phyloP scores from a whole-genome alignment of 2,329 filamentous ascomycete species.

The Neonectria neomacrospora region DNA sequence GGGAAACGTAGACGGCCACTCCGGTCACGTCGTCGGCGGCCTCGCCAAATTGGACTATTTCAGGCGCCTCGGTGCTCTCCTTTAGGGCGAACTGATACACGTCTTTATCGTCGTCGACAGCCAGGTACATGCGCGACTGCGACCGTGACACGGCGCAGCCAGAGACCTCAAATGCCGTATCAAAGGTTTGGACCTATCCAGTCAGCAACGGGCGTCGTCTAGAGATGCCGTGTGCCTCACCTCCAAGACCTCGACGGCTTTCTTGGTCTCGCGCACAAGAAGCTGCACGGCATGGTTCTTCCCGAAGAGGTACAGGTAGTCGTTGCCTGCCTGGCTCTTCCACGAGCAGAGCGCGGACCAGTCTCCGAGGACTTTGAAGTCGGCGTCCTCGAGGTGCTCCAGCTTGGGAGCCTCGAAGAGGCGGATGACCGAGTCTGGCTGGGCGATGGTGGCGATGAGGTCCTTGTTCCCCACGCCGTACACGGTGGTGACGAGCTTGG shows the following conservation, averaged over 20 bases:
- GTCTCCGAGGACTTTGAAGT: slow-evolving; percentile 54
- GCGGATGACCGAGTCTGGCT: slow-evolving; percentile 56
- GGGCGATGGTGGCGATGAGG: slow-evolving; percentile 54
- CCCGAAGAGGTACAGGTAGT: slow-evolving; percentile 59
- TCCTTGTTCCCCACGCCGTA: slow-evolving; percentile 52
- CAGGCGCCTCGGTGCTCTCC: slow-evolving; percentile 52
- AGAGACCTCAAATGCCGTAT: slow-evolving; percentile 54
- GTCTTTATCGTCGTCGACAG: slow-evolving; percentile 50
- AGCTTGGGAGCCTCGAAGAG: slow-evolving; percentile 51
- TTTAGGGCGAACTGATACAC: slow-evolving; percentile 53
- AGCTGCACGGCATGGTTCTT: slow-evolving; percentile 54
- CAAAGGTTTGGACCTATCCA: slow-evolving; percentile 55
- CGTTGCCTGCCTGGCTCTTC: slow-evolving; percentile 54
- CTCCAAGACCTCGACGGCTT: slow-evolving; percentile 52
- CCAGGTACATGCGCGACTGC: slow-evolving; percentile 53
- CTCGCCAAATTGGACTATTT: slow-evolving; percentile 51
- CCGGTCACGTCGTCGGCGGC: slow-evolving; percentile 54
- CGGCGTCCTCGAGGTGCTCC: slow-evolving; percentile 46
- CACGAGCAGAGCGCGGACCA: slow-evolving; percentile 60
- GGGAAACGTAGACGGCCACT: slow-evolving; percentile 53
- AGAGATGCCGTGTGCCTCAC: slow-evolving; percentile 26
- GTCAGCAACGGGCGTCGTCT: slow-evolving; percentile 10
- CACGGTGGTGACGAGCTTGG: slow-evolving; percentile 56
- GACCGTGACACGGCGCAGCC: slow-evolving; percentile 55
- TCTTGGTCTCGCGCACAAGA: slow-evolving; percentile 48